Conservation (phyloP, 352 stramenopile species). For the Pythium biforme region DNA sequence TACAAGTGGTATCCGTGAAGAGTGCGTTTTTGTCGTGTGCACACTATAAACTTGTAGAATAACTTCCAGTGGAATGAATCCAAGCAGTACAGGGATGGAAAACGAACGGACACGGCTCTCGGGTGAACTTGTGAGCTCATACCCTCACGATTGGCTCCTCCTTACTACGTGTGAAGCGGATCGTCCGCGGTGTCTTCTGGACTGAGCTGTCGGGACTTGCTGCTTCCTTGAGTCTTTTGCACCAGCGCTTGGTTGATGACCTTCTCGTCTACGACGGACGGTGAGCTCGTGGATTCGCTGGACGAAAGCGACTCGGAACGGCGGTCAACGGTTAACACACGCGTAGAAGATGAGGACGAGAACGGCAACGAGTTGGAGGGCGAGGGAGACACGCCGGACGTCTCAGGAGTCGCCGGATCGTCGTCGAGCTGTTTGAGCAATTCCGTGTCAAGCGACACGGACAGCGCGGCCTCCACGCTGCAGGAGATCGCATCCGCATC, state of each 20-base stretch:
- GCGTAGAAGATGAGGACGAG: slow-evolving; percentile 3
- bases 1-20: no score
- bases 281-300: neutral
- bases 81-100: no score
- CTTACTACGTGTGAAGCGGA: neutral
- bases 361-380: slow-evolving; percentile 10
- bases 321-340: neutral
- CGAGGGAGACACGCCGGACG: neutral
- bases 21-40: no score
- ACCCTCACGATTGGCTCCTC: no score
- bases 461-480: neutral
- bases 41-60: no score
- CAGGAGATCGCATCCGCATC: neutral
- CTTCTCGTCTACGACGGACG: slow-evolving; percentile 4
- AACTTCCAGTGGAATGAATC: no score
- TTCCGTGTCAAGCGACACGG: slow-evolving; percentile 15
- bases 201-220: neutral
- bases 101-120: no score
- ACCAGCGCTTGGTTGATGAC: neutral
- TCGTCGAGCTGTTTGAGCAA: slow-evolving; percentile 8
- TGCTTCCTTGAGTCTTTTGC: neutral
- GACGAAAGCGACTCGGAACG: slow-evolving; percentile 19
- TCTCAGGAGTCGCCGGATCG: neutral
- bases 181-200: neutral
- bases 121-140: no score